phyloP scores from a whole-genome alignment of 2,329 filamentous ascomycete species.

The Ceratocystis variospora region DNA sequence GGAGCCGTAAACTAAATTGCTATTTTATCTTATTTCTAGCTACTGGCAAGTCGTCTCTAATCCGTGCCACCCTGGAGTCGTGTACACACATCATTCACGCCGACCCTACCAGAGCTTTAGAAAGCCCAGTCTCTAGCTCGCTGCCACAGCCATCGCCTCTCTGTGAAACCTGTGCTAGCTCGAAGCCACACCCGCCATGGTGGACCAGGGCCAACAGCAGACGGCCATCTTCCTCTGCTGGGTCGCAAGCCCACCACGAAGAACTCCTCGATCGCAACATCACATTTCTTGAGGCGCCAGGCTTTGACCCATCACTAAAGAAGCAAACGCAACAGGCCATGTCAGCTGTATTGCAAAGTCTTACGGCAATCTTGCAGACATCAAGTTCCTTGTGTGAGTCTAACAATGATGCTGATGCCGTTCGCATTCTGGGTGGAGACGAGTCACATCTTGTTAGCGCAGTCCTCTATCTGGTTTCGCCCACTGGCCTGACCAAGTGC shows the following conservation, averaged over 20 bases:
- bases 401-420: conserved; percentile 42
- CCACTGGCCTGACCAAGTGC: conserved; percentile 43
- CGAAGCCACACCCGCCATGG: conserved; percentile 77
- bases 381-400: background rate
- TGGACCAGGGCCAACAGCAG: conserved; percentile 58
- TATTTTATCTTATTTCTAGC: conserved; percentile 33
- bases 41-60: conserved; percentile 76
- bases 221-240: conserved; percentile 37
- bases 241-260: conserved; percentile 39
- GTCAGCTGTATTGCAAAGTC: background rate
- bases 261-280: conserved; percentile 78
- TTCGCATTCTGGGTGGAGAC: conserved; percentile 64
- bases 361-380: background rate
- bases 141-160: background rate
- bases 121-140: conserved; percentile 29
- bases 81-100: conserved; percentile 92
- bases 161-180: conserved; percentile 61
- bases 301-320: conserved; percentile 20
- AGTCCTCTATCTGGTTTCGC: conserved; percentile 66
- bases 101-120: conserved; percentile 44
- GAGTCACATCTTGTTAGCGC: conserved; percentile 75
- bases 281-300: conserved; percentile 80
- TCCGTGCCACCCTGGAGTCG: conserved; percentile 72
- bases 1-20: background rate
- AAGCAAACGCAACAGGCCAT: conserved; percentile 22